Percentiles rank a stretch among this genome's conserved stretches.
Conservation (phyloP, 805 yeast genomes). For the Candida michaelii region DNA sequence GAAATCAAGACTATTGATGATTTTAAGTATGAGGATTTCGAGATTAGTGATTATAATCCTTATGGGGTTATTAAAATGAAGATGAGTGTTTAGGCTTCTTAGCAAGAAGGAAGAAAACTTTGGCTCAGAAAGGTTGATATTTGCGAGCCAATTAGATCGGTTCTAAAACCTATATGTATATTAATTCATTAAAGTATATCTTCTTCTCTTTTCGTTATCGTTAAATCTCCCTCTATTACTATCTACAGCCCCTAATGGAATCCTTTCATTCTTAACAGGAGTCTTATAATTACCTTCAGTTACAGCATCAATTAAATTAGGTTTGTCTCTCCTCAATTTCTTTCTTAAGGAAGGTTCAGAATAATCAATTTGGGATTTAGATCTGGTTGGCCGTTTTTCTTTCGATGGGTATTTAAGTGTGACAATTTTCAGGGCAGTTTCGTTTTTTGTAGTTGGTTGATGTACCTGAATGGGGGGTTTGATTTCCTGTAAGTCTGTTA, state of each 20-base stretch:
- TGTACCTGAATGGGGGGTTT: too few relatives aligned
- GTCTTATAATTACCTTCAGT: constrained; percentile 26
- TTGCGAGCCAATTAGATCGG: too few relatives aligned
- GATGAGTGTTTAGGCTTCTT: constrained; percentile 89
- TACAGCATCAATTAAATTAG: constrained; percentile 61
- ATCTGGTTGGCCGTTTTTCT: constrained; percentile 24
- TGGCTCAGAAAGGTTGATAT: too few relatives aligned
- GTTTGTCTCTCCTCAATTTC: constrained; percentile 68
- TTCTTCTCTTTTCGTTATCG: constrained; percentile 2
- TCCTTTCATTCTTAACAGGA: constrained; percentile 10
- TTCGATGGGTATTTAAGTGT: not conserved
- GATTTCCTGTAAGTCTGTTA: too few relatives aligned
- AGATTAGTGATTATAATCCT: constrained; percentile 76
- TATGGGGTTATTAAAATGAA: constrained; percentile 86
- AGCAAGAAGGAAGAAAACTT: too few relatives aligned
- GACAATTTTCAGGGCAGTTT: too few relatives aligned
- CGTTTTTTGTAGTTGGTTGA: too few relatives aligned
- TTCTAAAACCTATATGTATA: too few relatives aligned
- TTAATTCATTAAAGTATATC: constrained; percentile 8
- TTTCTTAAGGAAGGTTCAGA: constrained; percentile 64
- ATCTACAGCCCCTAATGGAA: constrained; percentile 10
- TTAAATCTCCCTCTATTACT: constrained; percentile 2
- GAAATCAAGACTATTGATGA: constrained; percentile 74
- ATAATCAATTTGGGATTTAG: constrained; percentile 61
- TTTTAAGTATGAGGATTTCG: constrained; percentile 86